Conservation (phyloP, 129 eudicot genomes). For the Centella asiatica region DNA sequence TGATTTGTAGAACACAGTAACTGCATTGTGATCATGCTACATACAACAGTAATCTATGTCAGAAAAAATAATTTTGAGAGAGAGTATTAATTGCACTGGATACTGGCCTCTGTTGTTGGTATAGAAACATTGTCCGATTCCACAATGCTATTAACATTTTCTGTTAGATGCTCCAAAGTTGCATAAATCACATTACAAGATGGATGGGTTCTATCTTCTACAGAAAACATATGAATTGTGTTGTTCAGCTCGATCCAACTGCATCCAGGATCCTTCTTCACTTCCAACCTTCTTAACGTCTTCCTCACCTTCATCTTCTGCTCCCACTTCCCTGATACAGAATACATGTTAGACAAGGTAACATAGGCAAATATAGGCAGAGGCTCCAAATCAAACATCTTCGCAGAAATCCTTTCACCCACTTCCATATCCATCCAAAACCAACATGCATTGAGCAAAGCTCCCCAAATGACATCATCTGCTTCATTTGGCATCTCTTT, state of each 20-base stretch:
- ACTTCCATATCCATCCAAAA: constrained; percentile 50
- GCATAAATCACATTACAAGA: constrained; percentile 26
- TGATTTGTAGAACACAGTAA: background rate
- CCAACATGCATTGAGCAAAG: constrained; percentile 63
- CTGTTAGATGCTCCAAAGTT: constrained; percentile 34
- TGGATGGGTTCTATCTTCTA: constrained; percentile 48
- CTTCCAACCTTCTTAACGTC: constrained; percentile 28
- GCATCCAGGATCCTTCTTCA: constrained; percentile 57
- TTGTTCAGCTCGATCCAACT: constrained; percentile 66
- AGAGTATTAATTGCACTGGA: background rate
- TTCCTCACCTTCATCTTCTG: constrained; percentile 40
- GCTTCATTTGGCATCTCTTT: constrained; percentile 39
- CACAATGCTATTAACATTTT: constrained; percentile 23
- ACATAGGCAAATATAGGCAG: constrained; percentile 36
- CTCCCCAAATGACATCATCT: constrained; percentile 39
- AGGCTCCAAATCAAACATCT: constrained; percentile 37
- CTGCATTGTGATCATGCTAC: background rate
- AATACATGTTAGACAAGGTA: constrained; percentile 63
- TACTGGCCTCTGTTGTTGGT: constrained; percentile 20
- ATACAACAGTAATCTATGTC: background rate
- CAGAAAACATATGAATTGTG: constrained; percentile 36
- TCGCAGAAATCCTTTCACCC: constrained; percentile 54
- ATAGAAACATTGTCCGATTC: constrained; percentile 16
- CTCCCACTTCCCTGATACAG: constrained; percentile 45
- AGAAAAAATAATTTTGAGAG: constrained; percentile 14